These are phyloP conservation scores for Saitoella complicata DNA, from an alignment of 805 yeast species.

Conservation along the genomic window DNA sequence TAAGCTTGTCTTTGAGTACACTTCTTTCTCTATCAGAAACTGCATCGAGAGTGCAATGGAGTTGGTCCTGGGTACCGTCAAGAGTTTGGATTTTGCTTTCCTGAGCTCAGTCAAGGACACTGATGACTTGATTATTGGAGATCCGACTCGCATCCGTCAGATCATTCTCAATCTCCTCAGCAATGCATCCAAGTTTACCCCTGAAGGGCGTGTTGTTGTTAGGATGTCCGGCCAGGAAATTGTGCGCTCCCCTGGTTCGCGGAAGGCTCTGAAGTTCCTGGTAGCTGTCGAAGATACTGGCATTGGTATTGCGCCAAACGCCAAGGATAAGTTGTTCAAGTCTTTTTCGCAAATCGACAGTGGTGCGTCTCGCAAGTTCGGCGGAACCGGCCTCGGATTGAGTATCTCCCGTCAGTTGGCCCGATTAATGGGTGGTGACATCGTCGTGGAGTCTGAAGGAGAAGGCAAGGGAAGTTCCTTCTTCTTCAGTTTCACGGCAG, in stretches of 20 bases:
- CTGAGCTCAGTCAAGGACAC: constrained; percentile 30
- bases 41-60: too few species aligned
- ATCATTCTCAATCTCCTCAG: constrained; percentile 36
- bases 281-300: constrained; percentile 33
- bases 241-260: too few species aligned
- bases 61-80: not conserved
- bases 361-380: constrained; percentile 32
- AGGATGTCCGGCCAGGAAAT: too few species aligned
- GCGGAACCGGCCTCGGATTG: constrained; percentile 37
- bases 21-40: constrained; percentile 23
- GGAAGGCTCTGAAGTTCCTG: not conserved
- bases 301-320: constrained; percentile 34
- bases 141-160: constrained; percentile 34
- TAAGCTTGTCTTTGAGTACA: constrained; percentile 31
- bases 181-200: constrained; percentile 37
- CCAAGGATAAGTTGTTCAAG: constrained; percentile 31
- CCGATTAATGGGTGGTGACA: constrained; percentile 33
- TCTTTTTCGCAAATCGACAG: constrained; percentile 42
- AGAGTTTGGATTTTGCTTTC: constrained; percentile 22
- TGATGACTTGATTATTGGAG: constrained; percentile 27
- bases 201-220: constrained; percentile 3
- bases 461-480: constrained; percentile 48
- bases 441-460: constrained; percentile 27
- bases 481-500: constrained; percentile 13
- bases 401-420: constrained; percentile 33